Evolutionary conservation across 306 rosid genomes (phyloP).

Genomic region (Cucurbita pepo): DNA sequence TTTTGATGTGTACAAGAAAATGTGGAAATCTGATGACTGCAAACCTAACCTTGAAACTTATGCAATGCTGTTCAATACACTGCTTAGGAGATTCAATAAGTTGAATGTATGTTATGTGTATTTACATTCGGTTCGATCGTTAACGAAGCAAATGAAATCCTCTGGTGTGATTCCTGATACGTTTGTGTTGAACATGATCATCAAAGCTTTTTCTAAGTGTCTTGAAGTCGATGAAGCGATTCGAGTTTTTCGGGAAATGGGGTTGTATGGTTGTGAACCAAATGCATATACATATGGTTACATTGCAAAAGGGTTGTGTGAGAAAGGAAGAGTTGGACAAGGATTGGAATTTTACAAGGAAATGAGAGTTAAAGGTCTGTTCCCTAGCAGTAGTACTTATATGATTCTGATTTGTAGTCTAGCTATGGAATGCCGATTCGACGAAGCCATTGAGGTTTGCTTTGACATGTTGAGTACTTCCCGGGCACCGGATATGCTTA

Average conservation of each 20-base stretch:
- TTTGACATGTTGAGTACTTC: conserved; percentile 60
- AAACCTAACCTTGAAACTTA: conserved; percentile 73
- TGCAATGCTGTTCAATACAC: conserved; percentile 35
- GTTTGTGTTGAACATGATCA: conserved; percentile 66
- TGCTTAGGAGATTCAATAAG: conserved; percentile 63
- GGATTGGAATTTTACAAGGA: conserved; percentile 62
- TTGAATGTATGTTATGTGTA: conserved; percentile 50
- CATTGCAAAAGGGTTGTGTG: conserved; percentile 67
- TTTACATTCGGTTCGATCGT: conserved; percentile 49
- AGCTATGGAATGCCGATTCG: conserved; percentile 43
- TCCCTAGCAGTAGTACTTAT: conserved; percentile 50
- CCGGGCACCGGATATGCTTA: conserved; percentile 62
- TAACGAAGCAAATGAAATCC: conserved; percentile 68
- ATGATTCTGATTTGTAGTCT: conserved; percentile 57
- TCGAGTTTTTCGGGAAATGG: conserved; percentile 63
- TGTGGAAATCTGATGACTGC: conserved; percentile 35
- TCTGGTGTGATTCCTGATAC: conserved; percentile 73
- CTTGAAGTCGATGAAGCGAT: conserved; percentile 67
- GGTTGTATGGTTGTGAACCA: conserved; percentile 73
- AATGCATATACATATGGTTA: conserved; percentile 65
- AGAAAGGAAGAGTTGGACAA: conserved; percentile 73
- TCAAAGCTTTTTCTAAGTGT: conserved; percentile 71
- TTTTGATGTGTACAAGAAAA: conserved; percentile 72
- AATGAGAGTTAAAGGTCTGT: conserved; percentile 44
- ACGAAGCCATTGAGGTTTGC: conserved; percentile 48